A percentile compares a stretch with the other conserved stretches of the same genome.
Evolutionary conservation across 352 stramenopile genomes (phyloP).

Genomic region (Phytophthora ramorum): DNA sequence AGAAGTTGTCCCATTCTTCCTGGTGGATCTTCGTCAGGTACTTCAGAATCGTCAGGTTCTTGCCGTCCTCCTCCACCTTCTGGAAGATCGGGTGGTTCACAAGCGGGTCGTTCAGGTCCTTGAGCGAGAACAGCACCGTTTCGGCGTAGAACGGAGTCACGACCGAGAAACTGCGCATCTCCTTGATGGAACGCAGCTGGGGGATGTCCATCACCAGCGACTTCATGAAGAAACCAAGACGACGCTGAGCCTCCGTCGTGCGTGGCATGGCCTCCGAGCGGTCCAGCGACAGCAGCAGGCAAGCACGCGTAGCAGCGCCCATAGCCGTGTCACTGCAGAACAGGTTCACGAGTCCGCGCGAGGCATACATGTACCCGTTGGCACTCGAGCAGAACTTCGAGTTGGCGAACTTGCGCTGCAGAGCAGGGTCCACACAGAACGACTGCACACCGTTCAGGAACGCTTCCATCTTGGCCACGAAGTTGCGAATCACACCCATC

Average conservation of each 20-base stretch:
- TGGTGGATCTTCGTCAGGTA: conserved; percentile 88
- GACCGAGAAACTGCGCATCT: conserved; percentile 88
- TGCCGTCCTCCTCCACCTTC: conserved; percentile 83
- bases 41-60: conserved; percentile 88
- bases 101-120: conserved; percentile 82
- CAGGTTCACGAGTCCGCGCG: conserved; percentile 72
- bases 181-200: conserved; percentile 79
- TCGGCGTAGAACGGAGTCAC: conserved; percentile 89
- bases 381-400: conserved; percentile 77
- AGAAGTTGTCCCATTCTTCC: conserved; percentile 88
- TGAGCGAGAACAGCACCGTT: conserved; percentile 79
- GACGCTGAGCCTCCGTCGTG: conserved; percentile 67
- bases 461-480: conserved; percentile 88
- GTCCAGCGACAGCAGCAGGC: conserved; percentile 70
- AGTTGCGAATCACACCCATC: conserved; percentile 88
- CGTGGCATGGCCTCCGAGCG: conserved; percentile 73
- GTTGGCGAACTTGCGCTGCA: conserved; percentile 80
- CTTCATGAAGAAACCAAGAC: conserved; percentile 89
- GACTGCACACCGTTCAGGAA: conserved; percentile 71
- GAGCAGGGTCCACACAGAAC: conserved; percentile 70
- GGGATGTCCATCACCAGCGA: conserved; percentile 89
- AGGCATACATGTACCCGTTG: conserved; percentile 74
- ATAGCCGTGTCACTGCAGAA: conserved; percentile 79
- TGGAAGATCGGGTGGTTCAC: conserved; percentile 89
- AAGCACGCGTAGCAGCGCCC: conserved; percentile 73